Evolutionary conservation across 2,329 filamentous ascomycete genomes (phyloP), one percentile per base, ranked within the genome.

Genomic region (Ophiostoma tasmaniense): DNA sequence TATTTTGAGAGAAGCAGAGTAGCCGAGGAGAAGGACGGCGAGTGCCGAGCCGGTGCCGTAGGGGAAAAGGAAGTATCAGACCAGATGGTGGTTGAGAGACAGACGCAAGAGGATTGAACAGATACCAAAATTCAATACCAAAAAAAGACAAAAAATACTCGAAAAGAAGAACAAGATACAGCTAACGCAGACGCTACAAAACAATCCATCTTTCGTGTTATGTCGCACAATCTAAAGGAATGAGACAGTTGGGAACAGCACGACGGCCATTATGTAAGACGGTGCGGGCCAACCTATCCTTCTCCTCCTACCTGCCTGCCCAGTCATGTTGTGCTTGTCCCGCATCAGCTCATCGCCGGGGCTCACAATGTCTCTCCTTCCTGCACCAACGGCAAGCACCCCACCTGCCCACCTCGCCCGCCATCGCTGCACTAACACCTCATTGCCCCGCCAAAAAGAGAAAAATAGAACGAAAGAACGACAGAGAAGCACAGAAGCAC

Each of bases 381-480:
- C 50, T 64, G 61, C 35, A 25, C 25, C 59, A 66, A 66, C 30
- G 39, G 50, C 65, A 25, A 68, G 17, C 55, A 68, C 69, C 69
- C 69, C 69, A 70, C 69, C 66, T 45, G 42, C 37, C 37, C 37
- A 39, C 37, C 37, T 39, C 37, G 37, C 37, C 37, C 37, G 28
- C 42, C 42, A 55, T 22, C n/a, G 62, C 35, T 62, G 69, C 66
- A 66, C 66, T 66, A 70, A 67, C 66, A 69, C 68, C 61, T 64
- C 69, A 70, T 66, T 70, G 69, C 69, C 69, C 69, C 66, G 64
- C 69, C 66, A 66, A 66, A 64, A 67, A 17, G 5, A 35, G 35
- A 33, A 22, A 66, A 67, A 69, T 61, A 42, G 66, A 50, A 50
- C 37, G 30, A 67, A 67, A 42, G 33, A 37, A 64, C 62, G 50